Conservation (phyloP, 2,329 filamentous ascomycete genomes). For the Penicillium corylophilum region DNA sequence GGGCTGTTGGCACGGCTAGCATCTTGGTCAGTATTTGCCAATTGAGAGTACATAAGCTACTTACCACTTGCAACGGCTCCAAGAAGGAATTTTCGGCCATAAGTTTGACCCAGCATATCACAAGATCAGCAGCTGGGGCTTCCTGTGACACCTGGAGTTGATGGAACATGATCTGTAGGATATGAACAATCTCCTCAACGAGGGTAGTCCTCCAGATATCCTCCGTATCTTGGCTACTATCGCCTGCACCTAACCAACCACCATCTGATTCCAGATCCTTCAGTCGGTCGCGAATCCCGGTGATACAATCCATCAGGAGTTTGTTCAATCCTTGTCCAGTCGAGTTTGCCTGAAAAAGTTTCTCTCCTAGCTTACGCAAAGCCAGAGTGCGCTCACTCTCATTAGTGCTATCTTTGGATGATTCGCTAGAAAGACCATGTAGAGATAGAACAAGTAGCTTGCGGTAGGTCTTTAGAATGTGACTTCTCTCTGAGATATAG, state of each 20-base stretch:
- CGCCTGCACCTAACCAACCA: slow-evolving; percentile 49
- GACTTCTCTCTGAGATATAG: slow-evolving; percentile 70
- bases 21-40: slow-evolving; percentile 46
- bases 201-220: slow-evolving; percentile 63
- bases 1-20: slow-evolving; percentile 42
- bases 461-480: slow-evolving; percentile 65
- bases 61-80: slow-evolving; percentile 59
- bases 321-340: slow-evolving; percentile 23
- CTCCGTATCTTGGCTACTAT: slow-evolving; percentile 56
- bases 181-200: slow-evolving; percentile 70
- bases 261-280: slow-evolving; percentile 33
- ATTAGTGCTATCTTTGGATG: slow-evolving; percentile 2
- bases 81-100: slow-evolving; percentile 70
- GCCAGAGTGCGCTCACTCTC: slow-evolving; percentile 16
- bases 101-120: slow-evolving; percentile 72
- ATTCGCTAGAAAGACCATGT: slow-evolving; percentile 22
- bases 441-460: slow-evolving; percentile 40
- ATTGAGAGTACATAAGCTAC: slow-evolving; percentile 34
- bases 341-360: slow-evolving; percentile 33
- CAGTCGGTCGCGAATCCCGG: slow-evolving; percentile 35
- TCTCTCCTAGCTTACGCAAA: slow-evolving; percentile 29
- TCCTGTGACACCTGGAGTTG: slow-evolving; percentile 60
- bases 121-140: slow-evolving; percentile 58
- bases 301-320: slow-evolving; percentile 36
- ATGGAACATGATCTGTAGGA: slow-evolving; percentile 71